Conservation (phyloP, 106 monocot genomes). For the Dioscorea alata region DNA sequence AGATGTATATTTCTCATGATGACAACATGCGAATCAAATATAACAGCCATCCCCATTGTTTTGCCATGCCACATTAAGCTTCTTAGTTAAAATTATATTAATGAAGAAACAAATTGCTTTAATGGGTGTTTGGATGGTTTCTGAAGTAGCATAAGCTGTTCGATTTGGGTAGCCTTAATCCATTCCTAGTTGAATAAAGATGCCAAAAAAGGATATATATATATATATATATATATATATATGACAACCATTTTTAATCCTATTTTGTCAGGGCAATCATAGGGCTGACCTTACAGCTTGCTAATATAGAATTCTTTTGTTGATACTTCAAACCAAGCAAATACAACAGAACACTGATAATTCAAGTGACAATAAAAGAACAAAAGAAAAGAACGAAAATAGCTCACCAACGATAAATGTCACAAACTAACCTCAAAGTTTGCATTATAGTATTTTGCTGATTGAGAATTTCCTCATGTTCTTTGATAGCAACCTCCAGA, state of each 20-base stretch:
- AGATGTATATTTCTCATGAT: too few relatives aligned
- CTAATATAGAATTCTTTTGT: not conserved
- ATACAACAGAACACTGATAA: not conserved
- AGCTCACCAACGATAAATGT: not conserved
- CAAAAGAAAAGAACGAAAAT: not conserved
- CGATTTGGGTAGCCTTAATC: too few relatives aligned
- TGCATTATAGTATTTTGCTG: conserved; percentile 93
- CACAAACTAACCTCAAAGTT: not conserved
- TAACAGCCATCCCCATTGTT: too few relatives aligned
- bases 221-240: not conserved
- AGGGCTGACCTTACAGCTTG: not conserved
- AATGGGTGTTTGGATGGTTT: too few relatives aligned
- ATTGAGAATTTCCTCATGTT: conserved; percentile 52
- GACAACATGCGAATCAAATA: too few relatives aligned
- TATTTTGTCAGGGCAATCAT: not conserved
- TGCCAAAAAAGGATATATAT: not conserved
- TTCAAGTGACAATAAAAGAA: not conserved
- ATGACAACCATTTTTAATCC: not conserved
- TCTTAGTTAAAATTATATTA: too few relatives aligned
- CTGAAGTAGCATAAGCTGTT: too few relatives aligned
- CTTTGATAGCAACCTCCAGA: conserved; percentile 48
- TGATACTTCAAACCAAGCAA: not conserved
- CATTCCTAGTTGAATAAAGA: not conserved
- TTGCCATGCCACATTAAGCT: too few relatives aligned
- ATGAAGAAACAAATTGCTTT: too few relatives aligned